Conservation (phyloP, 2,329 filamentous ascomycete species). For the Ilyonectria destructans region DNA sequence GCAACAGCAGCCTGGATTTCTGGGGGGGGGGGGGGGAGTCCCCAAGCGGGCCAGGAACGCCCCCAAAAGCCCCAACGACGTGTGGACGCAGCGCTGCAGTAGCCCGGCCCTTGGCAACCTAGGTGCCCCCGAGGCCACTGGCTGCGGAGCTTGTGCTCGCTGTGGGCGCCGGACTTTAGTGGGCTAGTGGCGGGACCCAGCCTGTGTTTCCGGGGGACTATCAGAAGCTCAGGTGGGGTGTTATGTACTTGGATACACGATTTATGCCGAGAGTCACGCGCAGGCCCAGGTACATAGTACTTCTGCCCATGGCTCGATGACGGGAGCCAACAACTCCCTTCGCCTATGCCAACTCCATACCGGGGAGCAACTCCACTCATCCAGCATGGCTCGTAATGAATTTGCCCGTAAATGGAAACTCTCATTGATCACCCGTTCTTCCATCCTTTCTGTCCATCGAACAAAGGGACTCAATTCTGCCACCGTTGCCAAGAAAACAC, state of each 20-base stretch:
- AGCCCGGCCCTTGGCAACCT: background rate
- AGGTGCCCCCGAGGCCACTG: background rate
- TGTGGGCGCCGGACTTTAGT: constrained; percentile 9
- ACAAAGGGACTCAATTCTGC: background rate
- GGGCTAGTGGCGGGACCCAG: constrained; percentile 30
- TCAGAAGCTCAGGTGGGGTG: constrained; percentile 16
- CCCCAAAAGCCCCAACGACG: constrained; percentile 5
- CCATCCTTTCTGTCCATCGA: background rate
- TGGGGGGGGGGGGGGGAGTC: no score
- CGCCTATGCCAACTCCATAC: constrained; percentile 14
- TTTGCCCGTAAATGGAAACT: constrained; percentile 11
- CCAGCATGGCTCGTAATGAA: constrained; percentile 15
- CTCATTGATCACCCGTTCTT: constrained; percentile 5
- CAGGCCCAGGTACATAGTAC: background rate
- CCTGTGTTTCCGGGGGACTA: constrained; percentile 20
- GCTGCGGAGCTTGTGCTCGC: constrained; percentile 18
- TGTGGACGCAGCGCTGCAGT: background rate
- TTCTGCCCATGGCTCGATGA: background rate
- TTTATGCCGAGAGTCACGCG: background rate
- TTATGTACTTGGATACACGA: constrained; percentile 3
- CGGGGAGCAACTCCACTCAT: background rate
- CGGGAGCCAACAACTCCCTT: constrained; percentile 8
- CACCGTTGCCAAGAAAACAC: constrained; percentile 23
- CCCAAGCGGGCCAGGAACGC: constrained; percentile 10
- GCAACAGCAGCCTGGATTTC: constrained; percentile 47